These are phyloP conservation scores for Aspergillus quadricinctus DNA, from an alignment of 2,329 filamentous ascomycete species.

Conservation along the genomic window DNA sequence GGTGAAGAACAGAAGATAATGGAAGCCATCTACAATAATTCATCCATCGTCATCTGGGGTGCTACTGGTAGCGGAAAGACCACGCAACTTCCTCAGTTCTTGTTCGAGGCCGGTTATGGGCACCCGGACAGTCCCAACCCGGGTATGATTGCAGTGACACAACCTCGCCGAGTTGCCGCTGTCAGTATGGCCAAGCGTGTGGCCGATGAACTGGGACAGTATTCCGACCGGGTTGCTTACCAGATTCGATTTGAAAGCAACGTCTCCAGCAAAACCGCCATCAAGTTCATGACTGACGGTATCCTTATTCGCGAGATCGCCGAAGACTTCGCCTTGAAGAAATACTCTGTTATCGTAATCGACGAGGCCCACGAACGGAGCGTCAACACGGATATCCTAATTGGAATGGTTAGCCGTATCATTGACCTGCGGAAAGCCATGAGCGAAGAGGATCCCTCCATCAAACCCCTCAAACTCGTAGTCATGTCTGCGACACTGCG, in stretches of 20 bases:
- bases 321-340: conserved; percentile 78
- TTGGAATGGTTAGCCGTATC: conserved; percentile 92
- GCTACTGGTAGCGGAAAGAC: conserved; percentile 97
- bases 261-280: conserved; percentile 70
- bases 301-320: conserved; percentile 87
- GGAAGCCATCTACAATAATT: conserved; percentile 92
- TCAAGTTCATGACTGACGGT: conserved; percentile 99
- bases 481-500: conserved; percentile 97
- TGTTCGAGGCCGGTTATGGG: conserved; percentile 91
- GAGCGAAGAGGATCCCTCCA: conserved; percentile 63
- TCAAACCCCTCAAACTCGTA: conserved; percentile 81
- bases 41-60: conserved; percentile 86
- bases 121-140: conserved; percentile 71
- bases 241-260: conserved; percentile 94
- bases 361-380: conserved; percentile 97
- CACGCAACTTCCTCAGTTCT: conserved; percentile 92
- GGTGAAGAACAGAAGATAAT: conserved; percentile 96
- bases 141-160: conserved; percentile 91
- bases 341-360: conserved; percentile 91
- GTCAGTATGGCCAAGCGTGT: conserved; percentile 97
- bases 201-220: conserved; percentile 73
- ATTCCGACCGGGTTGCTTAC: conserved; percentile 76
- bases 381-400: conserved; percentile 96
- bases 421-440: conserved; percentile 77
- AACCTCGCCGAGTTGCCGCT: conserved; percentile 88